Percentiles rank a stretch among this genome's conserved stretches.
Conservation (phyloP, 2,329 filamentous ascomycete genomes). For the Neonectria ditissima region DNA sequence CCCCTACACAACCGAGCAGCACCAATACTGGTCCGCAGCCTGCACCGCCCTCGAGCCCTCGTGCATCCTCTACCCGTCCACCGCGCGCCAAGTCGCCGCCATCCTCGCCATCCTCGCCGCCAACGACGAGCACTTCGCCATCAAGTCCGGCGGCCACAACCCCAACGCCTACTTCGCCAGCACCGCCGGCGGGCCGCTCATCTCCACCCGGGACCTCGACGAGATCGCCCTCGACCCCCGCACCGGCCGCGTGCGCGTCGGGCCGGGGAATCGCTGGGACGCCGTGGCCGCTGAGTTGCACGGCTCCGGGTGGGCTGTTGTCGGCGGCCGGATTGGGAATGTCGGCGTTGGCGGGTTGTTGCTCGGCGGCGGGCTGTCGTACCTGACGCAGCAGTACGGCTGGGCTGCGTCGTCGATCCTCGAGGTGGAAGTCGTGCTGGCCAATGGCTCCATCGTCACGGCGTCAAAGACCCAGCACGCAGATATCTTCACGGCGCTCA, state of each 20-base stretch:
- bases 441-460: constrained; percentile 60
- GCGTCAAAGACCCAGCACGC: constrained; percentile 56
- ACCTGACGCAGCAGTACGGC: constrained; percentile 63
- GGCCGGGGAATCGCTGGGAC: constrained; percentile 59
- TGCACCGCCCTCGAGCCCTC: constrained; percentile 58
- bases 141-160: constrained; percentile 69
- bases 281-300: constrained; percentile 55
- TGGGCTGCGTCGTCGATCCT: constrained; percentile 63
- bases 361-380: constrained; percentile 67
- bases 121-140: constrained; percentile 62
- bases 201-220: constrained; percentile 61
- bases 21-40: constrained; percentile 59
- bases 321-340: constrained; percentile 59
- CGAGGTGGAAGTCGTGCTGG: constrained; percentile 64
- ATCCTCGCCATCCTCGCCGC: constrained; percentile 63
- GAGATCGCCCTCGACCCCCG: constrained; percentile 53
- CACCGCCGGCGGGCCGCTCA: constrained; percentile 60
- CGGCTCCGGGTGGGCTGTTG: constrained; percentile 55
- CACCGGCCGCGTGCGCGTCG: constrained; percentile 56
- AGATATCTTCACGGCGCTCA: constrained; percentile 65
- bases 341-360: constrained; percentile 61
- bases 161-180: constrained; percentile 66
- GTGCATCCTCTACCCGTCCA: constrained; percentile 61
- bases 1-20: constrained; percentile 53
- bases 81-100: constrained; percentile 62